A percentile compares a stretch with the other conserved stretches of the same genome.
Evolutionary conservation across 2,329 filamentous ascomycete species (phyloP).

Genomic region (Pochonia chlamydosporia): DNA sequence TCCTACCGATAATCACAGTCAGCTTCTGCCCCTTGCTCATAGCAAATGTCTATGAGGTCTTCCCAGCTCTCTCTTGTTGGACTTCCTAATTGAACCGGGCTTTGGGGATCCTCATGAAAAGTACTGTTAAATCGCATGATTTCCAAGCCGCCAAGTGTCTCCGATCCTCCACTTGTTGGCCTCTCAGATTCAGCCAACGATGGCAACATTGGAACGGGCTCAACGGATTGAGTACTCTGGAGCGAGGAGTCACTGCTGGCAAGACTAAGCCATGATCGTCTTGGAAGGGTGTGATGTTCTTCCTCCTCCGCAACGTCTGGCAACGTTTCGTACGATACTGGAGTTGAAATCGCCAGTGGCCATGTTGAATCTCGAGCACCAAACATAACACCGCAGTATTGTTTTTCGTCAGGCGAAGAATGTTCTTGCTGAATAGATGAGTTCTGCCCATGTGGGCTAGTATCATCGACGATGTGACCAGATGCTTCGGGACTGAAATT

Average conservation of each 20-base stretch:
- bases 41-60: constrained; percentile 65
- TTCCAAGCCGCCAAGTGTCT: constrained; percentile 43
- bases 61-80: constrained; percentile 51
- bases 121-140: constrained; percentile 21
- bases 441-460: not conserved
- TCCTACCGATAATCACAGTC: constrained; percentile 64
- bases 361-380: constrained; percentile 37
- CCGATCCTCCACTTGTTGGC: constrained; percentile 43
- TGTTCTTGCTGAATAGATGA: not conserved
- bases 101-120: not conserved
- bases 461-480: constrained; percentile 10
- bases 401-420: constrained; percentile 9
- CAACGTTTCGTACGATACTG: constrained; percentile 35
- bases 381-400: constrained; percentile 34
- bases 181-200: constrained; percentile 34
- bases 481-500: constrained; percentile 27
- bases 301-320: constrained; percentile 60
- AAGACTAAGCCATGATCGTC: constrained; percentile 37
- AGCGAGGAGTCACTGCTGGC: constrained; percentile 46
- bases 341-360: constrained; percentile 25
- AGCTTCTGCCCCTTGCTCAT: constrained; percentile 62
- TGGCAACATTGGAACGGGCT: constrained; percentile 50
- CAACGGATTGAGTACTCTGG: constrained; percentile 48
- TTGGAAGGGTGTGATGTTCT: constrained; percentile 36
- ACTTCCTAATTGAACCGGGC: constrained; percentile 21